Evolutionary conservation across 768 basidiomycete species (phyloP), one percentile per base, ranked within the genome.

Genomic region (Leccinum incarnatum): DNA sequence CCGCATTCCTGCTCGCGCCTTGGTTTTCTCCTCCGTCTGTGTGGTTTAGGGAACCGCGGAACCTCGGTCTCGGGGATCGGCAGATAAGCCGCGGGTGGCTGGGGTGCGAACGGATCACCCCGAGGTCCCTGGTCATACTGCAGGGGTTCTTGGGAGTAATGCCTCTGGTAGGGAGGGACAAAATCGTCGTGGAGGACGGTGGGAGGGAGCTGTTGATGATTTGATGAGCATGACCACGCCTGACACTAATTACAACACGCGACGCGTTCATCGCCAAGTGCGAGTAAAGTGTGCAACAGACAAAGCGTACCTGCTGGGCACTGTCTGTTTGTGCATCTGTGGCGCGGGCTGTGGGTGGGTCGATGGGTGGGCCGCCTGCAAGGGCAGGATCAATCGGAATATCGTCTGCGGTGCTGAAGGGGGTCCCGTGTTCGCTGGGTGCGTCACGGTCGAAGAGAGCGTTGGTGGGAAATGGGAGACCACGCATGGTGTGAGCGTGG

Each of bases 331-430:
- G 58, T 14, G 56, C 51, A 32, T 68, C 65, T 50, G 59, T 61
- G 56, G 69, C 71, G 25, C 63, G 62, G 62, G 81, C 72, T 54
- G 85, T 74, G 58, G 77, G 76, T 27, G 83, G 83, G 76, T 84
- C 85, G 63, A 85, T 81, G 61, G 77, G 68, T 21, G 78, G 72
- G 34, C 37, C 36, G 17, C 70, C 79, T 51, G 75, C 81, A 62
- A 91, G 83, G 45, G 83, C 85, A 67, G 90, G 90, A 83, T 92
- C 89, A 78, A 91, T 91, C 64, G 88, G 88, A 72, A 91, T 87
- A 74, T 83, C 81, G 77, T 84, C 80, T 70, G 72, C 74, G 75
- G 76, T 79, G 77, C 78, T 80, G 70, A 76, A 75, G 62, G 85
- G 83, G 14, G 85, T 85, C 65, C 80, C 81, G 65, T 80, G 77